Evolutionary conservation across 2,329 filamentous ascomycete genomes (phyloP), one percentile per base, ranked within the genome.

Genomic region (Paraphoma sp.): DNA sequence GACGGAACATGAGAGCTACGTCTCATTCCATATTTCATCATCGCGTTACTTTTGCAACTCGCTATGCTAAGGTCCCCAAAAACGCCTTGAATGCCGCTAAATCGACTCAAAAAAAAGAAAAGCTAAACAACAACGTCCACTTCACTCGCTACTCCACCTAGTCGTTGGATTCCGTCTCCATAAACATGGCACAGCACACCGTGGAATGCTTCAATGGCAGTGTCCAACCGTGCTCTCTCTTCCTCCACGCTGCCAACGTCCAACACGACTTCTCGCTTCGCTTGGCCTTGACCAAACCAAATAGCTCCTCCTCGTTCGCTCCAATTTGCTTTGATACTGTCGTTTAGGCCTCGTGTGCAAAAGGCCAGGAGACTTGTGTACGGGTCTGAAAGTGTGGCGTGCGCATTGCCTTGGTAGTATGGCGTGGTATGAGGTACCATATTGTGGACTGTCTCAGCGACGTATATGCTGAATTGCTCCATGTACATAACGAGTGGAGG

Each of bases 241-340:
- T 71, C 70, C 18, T 72, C 72, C 10, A 64, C 11, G 10, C 47
- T 57, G 4, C 64, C 69, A 14, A 78, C 51, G 28, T 78, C 76
- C 16, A 83, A 68, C 1, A 64, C 40, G 1, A 86, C 73, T 57
- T 83, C 80, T 57, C 78, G 80, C 14, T 75, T 78, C 10, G 73
- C 74, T 41, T 78, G 76, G 1, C 79, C 80, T 14, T 79, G 73
- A 18, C 78, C 76, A 31, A 86, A 79, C 64, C 78, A 84, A 58
- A 84, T 81, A 48, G 53, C 30, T 1, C 56, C 64, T 14, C 48
- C 42, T 12, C 53, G 53, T 28, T 78, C 78, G 6, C 60, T 67
- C 84, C 84, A 86, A 33, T 79, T 81, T 1, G 72, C 72, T 23
- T 67, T 70, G 16, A 86, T 63, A 41, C 78, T 78, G 1, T 78